Percentiles rank a stretch among this genome's conserved stretches.
Conservation (phyloP, 176 grass and related monocot species). For the Cenchrus purpureus region DNA sequence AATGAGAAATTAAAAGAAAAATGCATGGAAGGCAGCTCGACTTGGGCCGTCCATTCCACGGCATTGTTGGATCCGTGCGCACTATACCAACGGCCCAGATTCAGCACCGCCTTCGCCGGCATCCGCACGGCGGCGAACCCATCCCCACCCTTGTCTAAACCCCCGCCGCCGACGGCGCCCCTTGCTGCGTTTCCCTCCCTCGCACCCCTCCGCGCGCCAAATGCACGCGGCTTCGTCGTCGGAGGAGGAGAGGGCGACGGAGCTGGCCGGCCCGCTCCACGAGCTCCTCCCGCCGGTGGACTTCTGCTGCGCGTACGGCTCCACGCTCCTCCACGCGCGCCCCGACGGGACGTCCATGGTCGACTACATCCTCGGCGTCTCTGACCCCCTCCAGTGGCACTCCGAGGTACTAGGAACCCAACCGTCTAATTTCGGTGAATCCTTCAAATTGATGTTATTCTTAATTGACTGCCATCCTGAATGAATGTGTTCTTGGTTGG, state of each 20-base stretch:
- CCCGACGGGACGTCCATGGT: constrained; percentile 69
- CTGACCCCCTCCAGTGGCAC: constrained; percentile 81
- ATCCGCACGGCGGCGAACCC: neutral
- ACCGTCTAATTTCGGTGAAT: neutral
- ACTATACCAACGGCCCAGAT: neutral
- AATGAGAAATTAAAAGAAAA: too few species aligned
- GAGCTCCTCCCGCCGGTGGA: constrained; percentile 75
- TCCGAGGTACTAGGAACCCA: constrained; percentile 43
- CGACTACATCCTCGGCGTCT: constrained; percentile 86
- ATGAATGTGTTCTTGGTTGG: constrained; percentile 9
- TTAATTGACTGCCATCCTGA: constrained; percentile 5
- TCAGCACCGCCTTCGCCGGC: neutral
- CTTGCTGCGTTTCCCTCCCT: neutral
- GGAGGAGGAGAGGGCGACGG: constrained; percentile 30
- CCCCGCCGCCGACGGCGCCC: neutral
- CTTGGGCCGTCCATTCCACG: neutral
- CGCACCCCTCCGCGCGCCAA: neutral
- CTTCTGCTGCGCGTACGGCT: constrained; percentile 92
- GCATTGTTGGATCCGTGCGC: neutral
- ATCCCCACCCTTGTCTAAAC: neutral
- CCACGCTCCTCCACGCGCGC: constrained; percentile 66
- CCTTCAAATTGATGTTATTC: neutral
- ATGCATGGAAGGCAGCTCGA: constrained; percentile 27
- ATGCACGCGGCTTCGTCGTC: neutral
- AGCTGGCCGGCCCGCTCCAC: constrained; percentile 60